Conservation (phyloP, 225 moss, liverwort and hornwort species). For the Sphagnum tenellum region DNA sequence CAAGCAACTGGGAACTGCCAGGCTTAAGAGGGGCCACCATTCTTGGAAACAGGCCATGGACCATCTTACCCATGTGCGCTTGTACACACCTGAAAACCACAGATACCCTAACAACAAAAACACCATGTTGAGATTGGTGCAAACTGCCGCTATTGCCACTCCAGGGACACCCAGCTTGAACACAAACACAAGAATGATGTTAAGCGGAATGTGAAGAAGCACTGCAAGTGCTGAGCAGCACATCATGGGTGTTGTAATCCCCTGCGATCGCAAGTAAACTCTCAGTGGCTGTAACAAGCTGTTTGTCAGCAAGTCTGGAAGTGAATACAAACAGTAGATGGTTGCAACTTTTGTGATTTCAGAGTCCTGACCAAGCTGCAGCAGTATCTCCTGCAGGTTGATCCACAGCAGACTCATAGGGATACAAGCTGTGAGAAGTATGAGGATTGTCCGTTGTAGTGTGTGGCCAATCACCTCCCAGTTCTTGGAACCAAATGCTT, state of each 20-base stretch:
- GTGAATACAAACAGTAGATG: conserved; percentile 61
- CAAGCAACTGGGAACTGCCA: conserved; percentile 75
- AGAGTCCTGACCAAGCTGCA: conserved; percentile 52
- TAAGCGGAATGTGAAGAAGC: conserved; percentile 59
- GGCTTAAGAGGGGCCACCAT: conserved; percentile 65
- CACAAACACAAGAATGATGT: conserved; percentile 56
- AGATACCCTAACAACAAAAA: conserved; percentile 55
- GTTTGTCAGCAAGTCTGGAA: conserved; percentile 72
- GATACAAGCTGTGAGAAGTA: conserved; percentile 57
- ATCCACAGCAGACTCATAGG: conserved; percentile 76
- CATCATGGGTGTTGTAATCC: conserved; percentile 72
- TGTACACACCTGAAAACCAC: conserved; percentile 56
- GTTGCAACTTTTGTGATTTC: conserved; percentile 63
- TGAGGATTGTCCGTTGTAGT: conserved; percentile 73
- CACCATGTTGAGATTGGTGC: conserved; percentile 86
- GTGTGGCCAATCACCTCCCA: conserved; percentile 66
- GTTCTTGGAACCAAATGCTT: conserved; percentile 71
- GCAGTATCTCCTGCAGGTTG: conserved; percentile 54
- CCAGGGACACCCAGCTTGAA: conserved; percentile 64
- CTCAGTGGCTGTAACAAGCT: conserved; percentile 72
- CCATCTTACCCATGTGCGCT: conserved; percentile 69
- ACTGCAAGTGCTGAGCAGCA: conserved; percentile 67
- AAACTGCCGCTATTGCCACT: conserved; percentile 71
- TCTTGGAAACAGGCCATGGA: conserved; percentile 40
- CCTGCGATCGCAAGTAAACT: conserved; percentile 78